Evolutionary conservation across 768 basidiomycete species (phyloP), one percentile per base, ranked within the genome.

Genomic region (Mycena maculata): DNA sequence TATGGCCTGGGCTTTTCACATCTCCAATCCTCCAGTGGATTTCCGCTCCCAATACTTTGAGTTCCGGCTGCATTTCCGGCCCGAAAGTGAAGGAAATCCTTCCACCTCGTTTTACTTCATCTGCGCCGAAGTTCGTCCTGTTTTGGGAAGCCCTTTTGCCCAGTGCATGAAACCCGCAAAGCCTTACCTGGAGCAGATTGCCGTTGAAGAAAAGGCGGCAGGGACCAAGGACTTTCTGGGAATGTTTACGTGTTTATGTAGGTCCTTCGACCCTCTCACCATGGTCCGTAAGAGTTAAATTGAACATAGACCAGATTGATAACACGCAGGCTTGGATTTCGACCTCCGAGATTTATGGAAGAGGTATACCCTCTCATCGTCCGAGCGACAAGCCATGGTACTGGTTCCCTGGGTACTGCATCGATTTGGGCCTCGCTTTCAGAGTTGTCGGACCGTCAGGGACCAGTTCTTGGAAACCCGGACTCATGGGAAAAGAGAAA

Each of bases 41-140:
- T 55, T 38, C 53, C 53, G 36, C 22, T 55, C 53, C 12, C 53
- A 55, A 39, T 55, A 39, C 33, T 55, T 55, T 27, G 33, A 55
- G 23, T 55, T 55, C 25, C n/a, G 22, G 9, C n/a, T 55, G 33
- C 23, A 55, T 27, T 55, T 38, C 36, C 53, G 53, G 15, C 53
- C 53, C 22, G 53, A 55, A n/a, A 22, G 36, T 16, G 36, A 55
- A 22, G 36, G 36, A 15, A 55, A 55, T n/a, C 53, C 53, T 25
- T 55, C 36, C 2, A 55, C 53, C 3, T 55, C 53, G 36, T 55
- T 55, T 39, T 16, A 2, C n/a, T n/a, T 55, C 10, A 25, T 22
- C 10, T 20, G 53, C 33, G 53, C 53, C 6, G 36, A 9, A 6
- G 53, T 55, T 33, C 33, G 8, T 55, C 12, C 33, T 27, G n/a